A percentile compares a stretch with the other conserved stretches of the same genome.
Evolutionary conservation across 192 early-diverging fungal species (phyloP).

Genomic region (Linnemannia schmuckeri): DNA sequence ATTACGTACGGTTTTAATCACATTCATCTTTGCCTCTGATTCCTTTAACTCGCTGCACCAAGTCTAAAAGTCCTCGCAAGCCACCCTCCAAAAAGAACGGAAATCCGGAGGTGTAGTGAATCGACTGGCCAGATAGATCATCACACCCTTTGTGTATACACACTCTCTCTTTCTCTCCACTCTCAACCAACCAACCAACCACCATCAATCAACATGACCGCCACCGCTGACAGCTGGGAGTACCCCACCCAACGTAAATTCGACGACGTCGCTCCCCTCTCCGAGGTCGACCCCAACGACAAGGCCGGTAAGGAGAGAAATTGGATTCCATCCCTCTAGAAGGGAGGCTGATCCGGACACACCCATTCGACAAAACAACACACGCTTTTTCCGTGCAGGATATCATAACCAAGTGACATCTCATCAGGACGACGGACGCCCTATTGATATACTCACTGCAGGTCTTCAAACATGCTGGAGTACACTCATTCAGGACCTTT

Average conservation of each 20-base stretch:
- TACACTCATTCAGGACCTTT: not conserved
- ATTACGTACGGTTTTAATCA: not conserved
- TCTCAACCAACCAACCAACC: constrained; percentile 23
- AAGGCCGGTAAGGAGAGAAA: constrained; percentile 50
- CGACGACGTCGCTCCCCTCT: constrained; percentile 50
- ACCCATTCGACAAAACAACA: not conserved
- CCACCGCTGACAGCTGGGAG: constrained; percentile 56
- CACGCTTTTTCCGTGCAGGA: not conserved
- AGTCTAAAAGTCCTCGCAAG: not conserved
- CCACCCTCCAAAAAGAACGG: not conserved
- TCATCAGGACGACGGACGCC: not conserved
- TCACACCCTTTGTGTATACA: not conserved
- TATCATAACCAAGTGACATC: not conserved
- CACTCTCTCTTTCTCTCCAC: constrained; percentile 1
- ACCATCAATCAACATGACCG: constrained; percentile 23
- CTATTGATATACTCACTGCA: not conserved
- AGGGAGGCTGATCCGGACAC: not conserved
- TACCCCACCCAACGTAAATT: constrained; percentile 57
- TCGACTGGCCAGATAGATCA: constrained; percentile 4
- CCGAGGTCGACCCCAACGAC: constrained; percentile 54
- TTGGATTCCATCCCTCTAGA: not conserved
- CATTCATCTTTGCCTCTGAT: not conserved
- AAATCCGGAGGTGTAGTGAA: constrained; percentile 5
- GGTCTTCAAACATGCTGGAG: not conserved
- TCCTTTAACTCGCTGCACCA: not conserved